Conservation (phyloP, 2,329 filamentous ascomycete genomes). For the Verruconis gallopava region DNA sequence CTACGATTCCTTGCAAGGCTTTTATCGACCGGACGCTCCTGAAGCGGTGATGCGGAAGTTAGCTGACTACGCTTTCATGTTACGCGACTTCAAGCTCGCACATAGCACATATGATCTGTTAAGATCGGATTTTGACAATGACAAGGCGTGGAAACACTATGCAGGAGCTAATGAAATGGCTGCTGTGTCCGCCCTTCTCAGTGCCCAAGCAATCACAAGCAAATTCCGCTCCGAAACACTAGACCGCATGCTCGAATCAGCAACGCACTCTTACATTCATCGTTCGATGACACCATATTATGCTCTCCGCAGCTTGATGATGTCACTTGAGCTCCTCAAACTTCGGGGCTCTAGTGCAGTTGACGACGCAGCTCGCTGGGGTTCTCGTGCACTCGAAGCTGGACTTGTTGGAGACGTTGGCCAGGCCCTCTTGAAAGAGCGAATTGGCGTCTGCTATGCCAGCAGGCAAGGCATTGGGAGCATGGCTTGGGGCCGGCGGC, state of each 20-base stretch:
- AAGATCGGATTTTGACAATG: conserved; percentile 76
- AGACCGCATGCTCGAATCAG: conserved; percentile 77
- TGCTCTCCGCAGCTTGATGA: conserved; percentile 60
- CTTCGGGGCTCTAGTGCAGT: conserved; percentile 50
- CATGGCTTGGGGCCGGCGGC: conserved; percentile 46
- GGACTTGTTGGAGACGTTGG: conserved; percentile 62
- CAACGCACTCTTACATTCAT: conserved; percentile 84
- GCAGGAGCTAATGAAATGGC: conserved; percentile 94
- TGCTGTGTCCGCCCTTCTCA: conserved; percentile 63
- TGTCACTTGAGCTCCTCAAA: conserved; percentile 72
- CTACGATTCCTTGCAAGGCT: conserved; percentile 66
- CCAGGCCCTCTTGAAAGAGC: conserved; percentile 72
- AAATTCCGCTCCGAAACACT: conserved; percentile 52
- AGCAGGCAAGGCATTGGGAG: conserved; percentile 56
- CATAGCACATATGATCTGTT: conserved; percentile 86
- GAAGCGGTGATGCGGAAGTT: conserved; percentile 89
- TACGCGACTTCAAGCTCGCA: conserved; percentile 88
- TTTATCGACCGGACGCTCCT: conserved; percentile 69
- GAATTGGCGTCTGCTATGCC: conserved; percentile 72
- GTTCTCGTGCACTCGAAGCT: conserved; percentile 63
- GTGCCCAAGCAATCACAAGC: conserved; percentile 31
- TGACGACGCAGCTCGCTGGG: conserved; percentile 83
- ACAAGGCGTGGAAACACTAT: conserved; percentile 94
- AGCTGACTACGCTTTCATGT: conserved; percentile 92
- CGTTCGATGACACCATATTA: conserved; percentile 70